Evolutionary conservation across 2,329 filamentous ascomycete genomes (phyloP), one percentile per base, ranked within the genome.

Genomic region (Camillea tinctor): DNA sequence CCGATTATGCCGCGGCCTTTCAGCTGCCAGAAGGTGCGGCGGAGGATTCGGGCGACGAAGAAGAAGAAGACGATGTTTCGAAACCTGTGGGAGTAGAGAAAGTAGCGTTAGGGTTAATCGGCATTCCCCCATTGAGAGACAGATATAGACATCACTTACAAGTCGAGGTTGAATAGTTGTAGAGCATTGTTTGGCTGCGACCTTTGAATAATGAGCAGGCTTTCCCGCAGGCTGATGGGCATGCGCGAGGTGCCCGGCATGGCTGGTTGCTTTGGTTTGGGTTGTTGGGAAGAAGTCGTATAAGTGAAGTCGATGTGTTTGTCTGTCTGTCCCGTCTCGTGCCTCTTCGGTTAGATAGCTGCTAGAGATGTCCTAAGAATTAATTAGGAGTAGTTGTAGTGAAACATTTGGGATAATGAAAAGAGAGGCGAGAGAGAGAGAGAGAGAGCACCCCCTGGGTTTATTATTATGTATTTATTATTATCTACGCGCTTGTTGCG

Each of bases 41-140:
- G 91, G 30, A 89, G 85, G 82, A 93, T 90, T 73, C 93, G 89
- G 53, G 96, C 80, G 61, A 97, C 75, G 78, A 98, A 97, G 68
- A 96, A 84, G 72, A 93, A 82, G 76, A 98, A 96, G 69, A 98
- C 81, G 61, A 97, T 81, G 74, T 97, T 96, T 57, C 92, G 91
- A 63, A 97, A 72, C 61, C 92, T 94, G 66, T 19, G 21, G 17
- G 19, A 8, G 40, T 24, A 3, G 22, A 24, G 22, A n/a, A 58
- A 8, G 30, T 30, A 50, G n/a, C 2, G 17, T 44, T 44, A 44
- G 36, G 2, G 13, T 11, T 6, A 9, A 15, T n/a, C 6, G 36
- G 36, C 6, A 44, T 44, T 44, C 36, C n/a, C 26, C 17, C 36
- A 11, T 30, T 15, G 36, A 44, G n/a, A 11, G 36, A n/a, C 36